Base-by-base conservation (phyloP, 2,329 filamentous ascomycete genomes). In the Gnomoniopsis sp. region DNA sequence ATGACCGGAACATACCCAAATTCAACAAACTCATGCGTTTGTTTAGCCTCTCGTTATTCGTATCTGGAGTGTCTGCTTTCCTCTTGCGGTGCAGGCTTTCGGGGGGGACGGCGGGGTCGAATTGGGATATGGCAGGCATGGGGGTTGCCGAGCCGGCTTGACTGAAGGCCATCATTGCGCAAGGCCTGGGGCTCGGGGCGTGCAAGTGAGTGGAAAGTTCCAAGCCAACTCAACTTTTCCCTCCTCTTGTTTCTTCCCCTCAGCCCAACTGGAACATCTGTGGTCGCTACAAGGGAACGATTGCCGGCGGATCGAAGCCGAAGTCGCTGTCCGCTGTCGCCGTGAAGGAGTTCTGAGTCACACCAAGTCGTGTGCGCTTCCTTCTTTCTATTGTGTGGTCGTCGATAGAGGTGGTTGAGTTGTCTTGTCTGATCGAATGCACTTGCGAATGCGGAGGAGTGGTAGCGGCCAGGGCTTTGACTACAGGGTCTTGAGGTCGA, bases 21-120 rank as follows among this genome's bases (percentile, higher is more conserved):
- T 93, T 92, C 57, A 97, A 81, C 53, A 90, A 78, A 70, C 91
- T 90, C 72, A 97, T 81, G 64, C 89, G 84, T 77, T 97, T 97
- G 49, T 89, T 88, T 63, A 97, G 82, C 54, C 92, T 88, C 75
- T 96, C 84, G 64, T 84, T 86, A 67, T 84, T 65, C 19, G 72
- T 68, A n/a, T 70, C 69, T 61, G 83, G 82, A 15, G 73, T 71
- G 55, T 85, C 81, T 59, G 84, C 82, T 73, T 87, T 88, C 66
- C 85, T 76, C 75, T 88, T 88, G 68, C 79, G 75, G 65, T 70
- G 68, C 62, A 60, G 53, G 62, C 22, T 44, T 36, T 34, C 23
- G 55, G 36, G 14, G 6, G 10, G 21, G 19, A 12, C 8, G 21
- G 3, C 21, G 6, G 44, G 19, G 44, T 8, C 14, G 44, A 19